phyloP scores from a whole-genome alignment of 768 basidiomycete species.

The Boletus reticulatus region DNA sequence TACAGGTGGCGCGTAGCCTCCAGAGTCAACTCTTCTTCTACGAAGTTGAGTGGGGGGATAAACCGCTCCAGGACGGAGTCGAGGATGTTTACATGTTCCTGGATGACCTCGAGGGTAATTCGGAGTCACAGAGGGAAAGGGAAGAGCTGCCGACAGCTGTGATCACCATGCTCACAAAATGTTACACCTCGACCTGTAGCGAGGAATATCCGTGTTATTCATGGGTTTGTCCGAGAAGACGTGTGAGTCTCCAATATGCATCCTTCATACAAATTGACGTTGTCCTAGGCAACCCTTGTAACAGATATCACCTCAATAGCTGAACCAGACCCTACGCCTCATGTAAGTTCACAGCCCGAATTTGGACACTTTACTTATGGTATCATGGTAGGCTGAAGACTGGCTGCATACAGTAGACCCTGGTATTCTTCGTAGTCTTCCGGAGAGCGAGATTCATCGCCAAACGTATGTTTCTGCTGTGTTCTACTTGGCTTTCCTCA shows the following conservation, averaged over 20 bases:
- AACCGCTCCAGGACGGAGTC: conserved; percentile 78
- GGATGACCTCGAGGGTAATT: conserved; percentile 70
- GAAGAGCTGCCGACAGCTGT: conserved; percentile 87
- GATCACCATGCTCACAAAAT: conserved; percentile 84
- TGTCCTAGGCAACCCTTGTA: conserved; percentile 22
- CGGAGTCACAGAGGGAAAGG: conserved; percentile 57
- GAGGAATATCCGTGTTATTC: conserved; percentile 83
- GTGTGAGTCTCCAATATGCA: conserved; percentile 38
- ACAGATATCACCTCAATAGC: conserved; percentile 18
- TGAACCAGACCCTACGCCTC: conserved; percentile 29
- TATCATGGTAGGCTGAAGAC: conserved; percentile 34
- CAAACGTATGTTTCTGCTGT: conserved; percentile 51
- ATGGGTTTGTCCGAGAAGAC: conserved; percentile 67
- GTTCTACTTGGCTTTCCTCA: background rate
- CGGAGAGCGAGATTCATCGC: conserved; percentile 75
- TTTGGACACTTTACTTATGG: background rate
- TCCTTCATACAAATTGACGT: conserved; percentile 8
- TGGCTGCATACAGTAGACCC: conserved; percentile 55
- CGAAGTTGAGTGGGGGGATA: conserved; percentile 93
- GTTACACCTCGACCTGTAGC: conserved; percentile 84
- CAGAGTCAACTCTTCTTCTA: conserved; percentile 95
- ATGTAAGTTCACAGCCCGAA: conserved; percentile 35
- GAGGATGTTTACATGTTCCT: conserved; percentile 94
- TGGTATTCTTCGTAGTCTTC: conserved; percentile 51
- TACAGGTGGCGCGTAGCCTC: conserved; percentile 86